Base-by-base conservation (phyloP, 75 land plant genomes). In the Picea glauca region DNA sequence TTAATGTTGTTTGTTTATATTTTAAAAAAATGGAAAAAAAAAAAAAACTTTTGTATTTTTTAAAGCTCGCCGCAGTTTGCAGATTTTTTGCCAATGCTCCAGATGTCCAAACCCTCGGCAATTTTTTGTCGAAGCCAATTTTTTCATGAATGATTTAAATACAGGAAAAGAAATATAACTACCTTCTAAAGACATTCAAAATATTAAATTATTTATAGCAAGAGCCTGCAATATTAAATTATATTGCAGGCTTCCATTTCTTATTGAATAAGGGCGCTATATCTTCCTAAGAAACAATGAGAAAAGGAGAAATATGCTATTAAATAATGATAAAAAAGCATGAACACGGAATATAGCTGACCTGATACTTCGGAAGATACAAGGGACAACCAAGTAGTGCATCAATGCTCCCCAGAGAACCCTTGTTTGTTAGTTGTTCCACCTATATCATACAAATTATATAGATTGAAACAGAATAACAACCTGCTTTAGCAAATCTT, bases 321-420 rank as follows among this genome's bases (percentile, higher is more conserved):
- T 26, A 26, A 26, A 26, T 26, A 26, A 26, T 26, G 26, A 35
- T 3, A 35, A 23, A 15, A 32, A 2, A 5, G 35, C 31, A 64
- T 18, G 75, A 62, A 72, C 76, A 35, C 26, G 50, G 33, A 31
- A n/a, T 7, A 35, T 38, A 58, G 6, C 30, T 26, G 14, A 96
- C 98, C 94, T 89, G 80, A 38, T 85, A 59, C 65, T 93, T 87
- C 31, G 98, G 98, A 85, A 96, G 90, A 63, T 92, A 87, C 6
- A 96, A 60, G 78, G 98, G 97, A 77, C 98, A 96, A 46, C 98
- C 98, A 81, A 96, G 93, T 46, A 96, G 85, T 77, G 98, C 98
- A 92, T 96, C 98, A 79, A 96, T 94, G 68, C 94, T 92, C 59
- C 86, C 93, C 78, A 96, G 90, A 77, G 96, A 96, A 23, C 98